Evolutionary conservation across 2,329 filamentous ascomycete genomes (phyloP), one percentile per base, ranked within the genome.

Genomic region (Fonsecaea monophora): DNA sequence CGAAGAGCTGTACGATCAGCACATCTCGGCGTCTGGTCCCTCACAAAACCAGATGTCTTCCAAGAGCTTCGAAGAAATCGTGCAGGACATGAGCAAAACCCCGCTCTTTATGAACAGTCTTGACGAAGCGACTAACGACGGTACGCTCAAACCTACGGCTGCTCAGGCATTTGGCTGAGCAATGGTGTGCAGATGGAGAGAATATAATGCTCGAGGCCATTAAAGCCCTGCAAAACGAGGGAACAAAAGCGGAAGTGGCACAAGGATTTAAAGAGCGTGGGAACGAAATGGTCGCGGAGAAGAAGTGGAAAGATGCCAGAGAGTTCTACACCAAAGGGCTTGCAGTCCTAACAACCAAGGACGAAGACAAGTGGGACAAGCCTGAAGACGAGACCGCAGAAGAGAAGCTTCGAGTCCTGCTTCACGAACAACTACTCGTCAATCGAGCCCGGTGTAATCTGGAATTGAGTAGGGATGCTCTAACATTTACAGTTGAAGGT

Each of bases 51-150:
- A 62, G 12, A 63, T 70, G 48, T 66, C 66, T 7, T 63, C 68
- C 66, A 72, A 72, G 56, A 71, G 65, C 53, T 72, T 74, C 53
- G 86, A 89, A 56, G 86, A 91, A 71, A 79, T 91, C 40, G 74
- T 89, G 48, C 80, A 83, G 55, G 86, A 90, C 73, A 82, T 92
- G 80, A 90, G 90, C 75, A 87, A 88, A 70, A 84, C 86, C 56
- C 95, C 95, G 6, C 85, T 99, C 42, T 99, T 99, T 84, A 99
- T 99, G 95, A 98, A 93, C 35, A 89, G 92, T 72, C 84, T 97
- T 38, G 92, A 86, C 66, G 85, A 86, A 66, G 85, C 84, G 12
- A 84, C 83, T 61, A 85, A 84, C 65, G 83, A 84, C 68, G 83
- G 84, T 81, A 74, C 60, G 69, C 65, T 34, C 25, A 38, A 62